Conservation (phyloP, 306 rosid species). For the Vicia faba region DNA sequence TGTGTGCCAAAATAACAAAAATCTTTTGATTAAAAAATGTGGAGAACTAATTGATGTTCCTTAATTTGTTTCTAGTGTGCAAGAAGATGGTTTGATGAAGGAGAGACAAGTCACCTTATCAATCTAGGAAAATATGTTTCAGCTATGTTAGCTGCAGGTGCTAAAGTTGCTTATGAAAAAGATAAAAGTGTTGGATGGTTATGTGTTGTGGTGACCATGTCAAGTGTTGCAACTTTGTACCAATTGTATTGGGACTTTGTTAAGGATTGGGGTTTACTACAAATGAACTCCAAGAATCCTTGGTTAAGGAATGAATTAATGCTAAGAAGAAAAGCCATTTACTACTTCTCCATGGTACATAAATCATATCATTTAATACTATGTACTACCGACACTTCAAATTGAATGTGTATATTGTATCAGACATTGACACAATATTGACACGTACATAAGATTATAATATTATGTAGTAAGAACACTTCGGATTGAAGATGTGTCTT, state of each 20-base stretch:
- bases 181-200: slow-evolving; percentile 76
- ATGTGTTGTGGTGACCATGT: slow-evolving; percentile 81
- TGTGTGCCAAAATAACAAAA: too few species aligned
- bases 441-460: neutral
- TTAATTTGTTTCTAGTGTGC: slow-evolving; percentile 68
- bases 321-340: slow-evolving; percentile 76
- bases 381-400: neutral
- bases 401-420: neutral
- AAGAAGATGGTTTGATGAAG: slow-evolving; percentile 96
- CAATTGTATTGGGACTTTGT: slow-evolving; percentile 99
- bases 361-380: slow-evolving; percentile 28
- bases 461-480: neutral
- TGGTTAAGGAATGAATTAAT: slow-evolving; percentile 97
- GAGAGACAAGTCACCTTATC: slow-evolving; percentile 79
- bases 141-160: slow-evolving; percentile 98
- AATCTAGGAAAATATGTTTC: slow-evolving; percentile 96
- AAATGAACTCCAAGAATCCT: slow-evolving; percentile 89
- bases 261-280: slow-evolving; percentile 98
- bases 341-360: slow-evolving; percentile 93
- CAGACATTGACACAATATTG: neutral
- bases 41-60: neutral
- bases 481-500: too few species aligned
- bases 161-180: slow-evolving; percentile 93
- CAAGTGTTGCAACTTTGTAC: slow-evolving; percentile 88
- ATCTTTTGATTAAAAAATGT: neutral